These are phyloP conservation scores for Phtheirospermum japonicum DNA, from an alignment of 257 asterid species.

Conservation along the genomic window DNA sequence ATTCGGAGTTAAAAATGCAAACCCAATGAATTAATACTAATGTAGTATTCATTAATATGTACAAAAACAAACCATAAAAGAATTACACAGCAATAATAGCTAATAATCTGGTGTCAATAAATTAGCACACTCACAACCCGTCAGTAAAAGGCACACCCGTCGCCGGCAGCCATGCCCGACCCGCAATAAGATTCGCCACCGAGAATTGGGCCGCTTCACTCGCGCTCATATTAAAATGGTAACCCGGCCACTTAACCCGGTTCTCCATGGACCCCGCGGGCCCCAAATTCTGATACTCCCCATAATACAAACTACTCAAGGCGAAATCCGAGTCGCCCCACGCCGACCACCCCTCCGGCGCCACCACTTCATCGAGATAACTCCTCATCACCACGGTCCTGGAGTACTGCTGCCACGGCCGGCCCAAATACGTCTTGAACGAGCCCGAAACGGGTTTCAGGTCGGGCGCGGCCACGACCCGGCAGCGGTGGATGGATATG, in stretches of 20 bases:
- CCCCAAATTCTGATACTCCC: constrained; percentile 73
- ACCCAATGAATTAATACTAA: no score
- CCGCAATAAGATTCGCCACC: constrained; percentile 61
- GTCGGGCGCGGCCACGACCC: constrained; percentile 42
- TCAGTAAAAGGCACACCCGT: constrained; percentile 79
- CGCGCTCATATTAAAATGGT: constrained; percentile 39
- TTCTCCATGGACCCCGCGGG: constrained; percentile 42
- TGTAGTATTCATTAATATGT: neutral
- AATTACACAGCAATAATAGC: neutral
- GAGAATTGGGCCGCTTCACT: constrained; percentile 54
- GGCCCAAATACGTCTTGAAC: neutral
- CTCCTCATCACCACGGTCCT: constrained; percentile 35
- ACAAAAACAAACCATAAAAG: neutral
- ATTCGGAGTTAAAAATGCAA: no score
- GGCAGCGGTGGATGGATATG: constrained; percentile 6
- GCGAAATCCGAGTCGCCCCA: constrained; percentile 68
- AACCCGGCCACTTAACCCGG: constrained; percentile 79
- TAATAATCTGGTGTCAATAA: no score
- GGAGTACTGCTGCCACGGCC: constrained; percentile 1
- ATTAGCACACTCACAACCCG: constrained; percentile 41
- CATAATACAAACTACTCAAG: constrained; percentile 60
- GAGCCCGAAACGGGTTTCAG: neutral
- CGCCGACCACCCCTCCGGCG: constrained; percentile 69
- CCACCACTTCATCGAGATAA: constrained; percentile 47
- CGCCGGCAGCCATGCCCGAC: constrained; percentile 67